phyloP scores from a whole-genome alignment of 805 yeast species.

The Yamadazyma philogaea region DNA sequence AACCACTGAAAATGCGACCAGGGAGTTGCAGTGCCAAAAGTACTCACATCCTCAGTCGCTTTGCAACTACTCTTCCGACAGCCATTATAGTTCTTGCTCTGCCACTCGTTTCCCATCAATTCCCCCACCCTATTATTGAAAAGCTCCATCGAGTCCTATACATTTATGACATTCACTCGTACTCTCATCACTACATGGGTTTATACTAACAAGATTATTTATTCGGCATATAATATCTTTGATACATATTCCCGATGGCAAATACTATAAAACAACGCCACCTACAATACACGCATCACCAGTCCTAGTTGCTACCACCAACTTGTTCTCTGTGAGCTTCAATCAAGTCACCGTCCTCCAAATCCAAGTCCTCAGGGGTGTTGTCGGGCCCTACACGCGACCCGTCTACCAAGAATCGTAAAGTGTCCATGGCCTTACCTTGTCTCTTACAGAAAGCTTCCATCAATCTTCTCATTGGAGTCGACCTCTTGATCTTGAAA shows the following conservation, averaged over 20 bases:
- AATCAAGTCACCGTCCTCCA: slow-evolving; percentile 93
- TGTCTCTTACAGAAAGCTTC: slow-evolving; percentile 98
- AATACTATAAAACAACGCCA: not conserved
- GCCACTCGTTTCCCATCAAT: no score
- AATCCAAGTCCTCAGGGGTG: slow-evolving; percentile 89
- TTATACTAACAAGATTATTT: not conserved
- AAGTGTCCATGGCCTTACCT: slow-evolving; percentile 77
- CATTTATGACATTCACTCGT: not conserved
- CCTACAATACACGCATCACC: slow-evolving; percentile 1
- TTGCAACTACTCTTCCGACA: no score
- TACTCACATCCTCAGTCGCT: no score
- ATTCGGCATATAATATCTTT: not conserved
- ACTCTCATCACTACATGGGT: not conserved
- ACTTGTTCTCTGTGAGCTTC: slow-evolving; percentile 97
- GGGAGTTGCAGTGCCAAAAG: no score
- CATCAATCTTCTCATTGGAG: slow-evolving; percentile 91
- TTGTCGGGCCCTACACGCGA: slow-evolving; percentile 82
- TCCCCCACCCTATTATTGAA: no score
- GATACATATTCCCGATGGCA: not conserved
- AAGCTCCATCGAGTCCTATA: no score
- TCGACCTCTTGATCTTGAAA: slow-evolving; percentile 90
- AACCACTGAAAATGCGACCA: no score
- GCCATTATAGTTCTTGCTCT: no score
- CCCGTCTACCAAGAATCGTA: slow-evolving; percentile 92
- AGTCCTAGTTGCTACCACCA: slow-evolving; percentile 43